Percentiles rank a stretch among this genome's conserved stretches.
Conservation (phyloP, 2,329 filamentous ascomycete species). For the Aspergillus sp. region DNA sequence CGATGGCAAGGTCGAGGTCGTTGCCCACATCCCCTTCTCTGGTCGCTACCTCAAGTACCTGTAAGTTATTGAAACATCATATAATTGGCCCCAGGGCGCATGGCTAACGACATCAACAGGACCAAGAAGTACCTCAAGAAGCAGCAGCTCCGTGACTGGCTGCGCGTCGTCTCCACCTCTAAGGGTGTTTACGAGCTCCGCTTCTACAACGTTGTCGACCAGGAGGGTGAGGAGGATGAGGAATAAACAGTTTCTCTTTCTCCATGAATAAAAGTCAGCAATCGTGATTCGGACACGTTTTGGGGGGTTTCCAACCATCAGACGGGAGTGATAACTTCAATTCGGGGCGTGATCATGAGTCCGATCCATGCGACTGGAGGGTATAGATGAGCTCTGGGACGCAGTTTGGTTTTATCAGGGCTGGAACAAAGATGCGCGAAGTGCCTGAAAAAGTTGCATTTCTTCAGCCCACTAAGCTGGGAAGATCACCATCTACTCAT, state of each 20-base stretch:
- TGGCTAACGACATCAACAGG: constrained; percentile 42
- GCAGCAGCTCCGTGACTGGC: constrained; percentile 99
- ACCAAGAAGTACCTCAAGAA: constrained; percentile 99
- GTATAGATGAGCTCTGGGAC: constrained; percentile 10
- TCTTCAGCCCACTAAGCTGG: no score
- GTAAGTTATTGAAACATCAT: constrained; percentile 52
- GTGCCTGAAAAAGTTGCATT: constrained; percentile 8
- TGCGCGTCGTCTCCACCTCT: constrained; percentile 95
- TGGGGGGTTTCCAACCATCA: constrained; percentile 7
- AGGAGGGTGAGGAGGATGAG: constrained; percentile 96
- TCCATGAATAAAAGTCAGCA: not conserved
- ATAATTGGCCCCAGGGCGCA: not conserved
- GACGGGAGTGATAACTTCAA: not conserved
- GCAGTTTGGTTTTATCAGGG: not conserved
- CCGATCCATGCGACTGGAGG: constrained; percentile 5
- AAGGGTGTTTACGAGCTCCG: constrained; percentile 99
- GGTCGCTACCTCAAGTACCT: constrained; percentile 99
- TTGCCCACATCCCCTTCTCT: constrained; percentile 95
- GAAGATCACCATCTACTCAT: constrained; percentile 16
- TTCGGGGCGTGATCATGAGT: no score
- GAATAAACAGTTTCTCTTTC: constrained; percentile 63
- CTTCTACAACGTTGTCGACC: constrained; percentile 99
- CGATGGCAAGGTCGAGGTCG: constrained; percentile 97
- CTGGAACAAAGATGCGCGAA: not conserved
- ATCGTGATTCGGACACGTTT: not conserved